Evolutionary conservation across 257 asterid genomes (phyloP).

Genomic region (Avicennia marina): DNA sequence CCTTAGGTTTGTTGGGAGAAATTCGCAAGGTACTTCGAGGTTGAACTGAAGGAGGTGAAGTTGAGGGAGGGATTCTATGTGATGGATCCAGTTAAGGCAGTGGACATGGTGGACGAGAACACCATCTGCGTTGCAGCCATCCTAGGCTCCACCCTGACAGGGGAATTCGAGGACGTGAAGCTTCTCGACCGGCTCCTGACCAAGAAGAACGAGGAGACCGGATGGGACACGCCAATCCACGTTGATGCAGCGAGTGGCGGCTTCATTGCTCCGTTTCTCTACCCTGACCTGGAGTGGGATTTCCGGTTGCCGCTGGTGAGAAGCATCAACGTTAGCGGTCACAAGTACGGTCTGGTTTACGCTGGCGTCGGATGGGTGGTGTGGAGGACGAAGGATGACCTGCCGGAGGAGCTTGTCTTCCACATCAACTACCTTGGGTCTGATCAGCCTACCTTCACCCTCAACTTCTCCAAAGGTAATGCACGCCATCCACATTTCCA

Average conservation of each 20-base stretch:
- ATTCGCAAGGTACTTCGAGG: constrained; percentile 63
- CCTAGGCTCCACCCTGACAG: constrained; percentile 53
- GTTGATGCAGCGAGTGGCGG: constrained; percentile 75
- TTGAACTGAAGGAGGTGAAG: constrained; percentile 61
- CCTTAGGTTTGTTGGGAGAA: constrained; percentile 61
- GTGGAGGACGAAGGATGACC: constrained; percentile 52
- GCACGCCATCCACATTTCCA: not conserved
- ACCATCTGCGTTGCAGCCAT: constrained; percentile 57
- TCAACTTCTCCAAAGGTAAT: constrained; percentile 57
- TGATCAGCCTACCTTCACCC: constrained; percentile 66
- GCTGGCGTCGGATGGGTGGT: constrained; percentile 61
- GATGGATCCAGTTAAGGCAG: constrained; percentile 55
- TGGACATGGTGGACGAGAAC: constrained; percentile 56
- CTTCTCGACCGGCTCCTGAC: constrained; percentile 42
- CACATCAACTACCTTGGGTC: constrained; percentile 59
- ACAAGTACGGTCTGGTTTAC: constrained; percentile 59
- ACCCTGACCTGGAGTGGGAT: constrained; percentile 64
- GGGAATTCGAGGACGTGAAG: constrained; percentile 65
- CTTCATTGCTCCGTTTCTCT: constrained; percentile 55
- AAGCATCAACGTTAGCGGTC: constrained; percentile 62
- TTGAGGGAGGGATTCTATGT: constrained; percentile 48
- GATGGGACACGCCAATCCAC: constrained; percentile 57
- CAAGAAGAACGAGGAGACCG: constrained; percentile 46
- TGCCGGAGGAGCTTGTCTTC: constrained; percentile 56
- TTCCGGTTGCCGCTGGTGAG: constrained; percentile 49